Conservation (phyloP, 2,329 filamentous ascomycete species). For the Ceratocystis alfenasii region DNA sequence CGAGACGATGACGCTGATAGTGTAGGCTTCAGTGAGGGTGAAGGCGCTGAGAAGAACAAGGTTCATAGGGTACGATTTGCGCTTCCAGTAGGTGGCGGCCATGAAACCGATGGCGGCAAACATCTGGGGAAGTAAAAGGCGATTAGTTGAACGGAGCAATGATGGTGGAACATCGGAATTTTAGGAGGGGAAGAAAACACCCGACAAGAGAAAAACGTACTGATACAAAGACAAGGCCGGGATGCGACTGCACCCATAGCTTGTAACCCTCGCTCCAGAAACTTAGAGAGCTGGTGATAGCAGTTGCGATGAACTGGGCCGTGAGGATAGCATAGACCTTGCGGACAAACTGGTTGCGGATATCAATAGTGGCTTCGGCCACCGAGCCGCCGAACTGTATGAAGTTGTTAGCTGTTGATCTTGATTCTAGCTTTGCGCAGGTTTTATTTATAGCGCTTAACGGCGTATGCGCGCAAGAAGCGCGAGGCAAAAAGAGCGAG, state of each 20-base stretch:
- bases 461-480: neutral
- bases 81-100: slow-evolving; percentile 86
- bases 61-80: slow-evolving; percentile 89
- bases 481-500: neutral
- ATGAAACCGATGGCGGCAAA: slow-evolving; percentile 73
- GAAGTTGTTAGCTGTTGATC: neutral
- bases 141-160: neutral
- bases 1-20: slow-evolving; percentile 81
- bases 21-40: slow-evolving; percentile 85
- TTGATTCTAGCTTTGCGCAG: neutral
- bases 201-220: slow-evolving; percentile 33
- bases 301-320: slow-evolving; percentile 80
- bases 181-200: slow-evolving; percentile 4
- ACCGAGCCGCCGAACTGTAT: slow-evolving; percentile 78
- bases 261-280: slow-evolving; percentile 76
- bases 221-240: slow-evolving; percentile 75
- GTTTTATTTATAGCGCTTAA: neutral
- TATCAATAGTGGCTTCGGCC: slow-evolving; percentile 84
- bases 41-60: slow-evolving; percentile 84
- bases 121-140: slow-evolving; percentile 36
- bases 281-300: slow-evolving; percentile 65
- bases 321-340: slow-evolving; percentile 98
- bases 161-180: neutral
- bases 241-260: slow-evolving; percentile 72
- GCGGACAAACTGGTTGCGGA: slow-evolving; percentile 90